Evolutionary conservation across 805 yeast species (phyloP).

Genomic region (Cyberlindnera lachancei): DNA sequence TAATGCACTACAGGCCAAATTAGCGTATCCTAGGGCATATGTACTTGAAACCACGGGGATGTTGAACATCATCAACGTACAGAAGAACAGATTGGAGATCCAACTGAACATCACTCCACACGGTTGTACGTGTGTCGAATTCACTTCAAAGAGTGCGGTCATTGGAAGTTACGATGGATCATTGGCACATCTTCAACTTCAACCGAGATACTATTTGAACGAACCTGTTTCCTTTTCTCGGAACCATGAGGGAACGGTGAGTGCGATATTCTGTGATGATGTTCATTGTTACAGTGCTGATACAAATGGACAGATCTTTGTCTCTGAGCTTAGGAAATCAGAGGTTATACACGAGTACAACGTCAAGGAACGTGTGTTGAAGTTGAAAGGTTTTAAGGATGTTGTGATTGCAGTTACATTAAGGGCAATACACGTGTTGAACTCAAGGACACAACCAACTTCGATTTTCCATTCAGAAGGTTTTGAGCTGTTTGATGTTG

Average conservation of each 20-base stretch:
- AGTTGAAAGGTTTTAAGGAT: constrained; percentile 8
- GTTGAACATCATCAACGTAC: constrained; percentile 10
- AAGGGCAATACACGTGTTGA: constrained; percentile 2
- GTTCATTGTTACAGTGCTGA: constrained; percentile 18
- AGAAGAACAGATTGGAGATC: constrained; percentile 7
- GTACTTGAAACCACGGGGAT: constrained; percentile 14
- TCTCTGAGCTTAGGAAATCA: constrained; percentile 13
- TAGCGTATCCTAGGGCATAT: constrained; percentile 14
- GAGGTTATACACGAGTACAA: constrained; percentile 4
- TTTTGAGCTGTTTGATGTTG: constrained; percentile 16
- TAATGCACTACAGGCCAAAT: too few species aligned
- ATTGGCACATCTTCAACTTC: constrained; percentile 10
- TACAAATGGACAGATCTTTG: constrained; percentile 9
- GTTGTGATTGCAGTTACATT: constrained; percentile 6
- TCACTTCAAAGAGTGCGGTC: constrained; percentile 9
- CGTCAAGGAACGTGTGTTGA: constrained; percentile 3
- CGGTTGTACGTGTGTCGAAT: constrained; percentile 12
- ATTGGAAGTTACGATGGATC: constrained; percentile 17
- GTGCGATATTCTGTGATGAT: constrained; percentile 12
- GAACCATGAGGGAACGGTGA: constrained; percentile 9
- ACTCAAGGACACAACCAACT: not conserved
- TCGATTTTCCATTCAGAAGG: constrained; percentile 3
- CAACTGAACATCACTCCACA: constrained; percentile 4
- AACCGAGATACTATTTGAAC: constrained; percentile 12
- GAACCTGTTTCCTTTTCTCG: constrained; percentile 5